Percentiles rank a stretch among this genome's conserved stretches.
Conservation (phyloP, 139 green algal species). For the Tetradesmus obliquus region DNA sequence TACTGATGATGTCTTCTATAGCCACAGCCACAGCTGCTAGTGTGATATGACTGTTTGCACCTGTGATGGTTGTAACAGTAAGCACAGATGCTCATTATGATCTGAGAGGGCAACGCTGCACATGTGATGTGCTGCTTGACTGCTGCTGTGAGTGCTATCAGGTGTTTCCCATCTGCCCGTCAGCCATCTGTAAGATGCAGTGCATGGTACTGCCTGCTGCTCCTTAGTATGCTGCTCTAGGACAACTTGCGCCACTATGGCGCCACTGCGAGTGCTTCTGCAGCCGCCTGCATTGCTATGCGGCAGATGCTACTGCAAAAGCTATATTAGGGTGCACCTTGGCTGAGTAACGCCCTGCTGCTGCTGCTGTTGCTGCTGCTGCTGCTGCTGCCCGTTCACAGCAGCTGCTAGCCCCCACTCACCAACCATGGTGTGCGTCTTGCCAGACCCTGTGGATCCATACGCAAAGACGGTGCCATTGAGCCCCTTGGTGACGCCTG, state of each 20-base stretch:
- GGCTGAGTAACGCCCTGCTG: neutral
- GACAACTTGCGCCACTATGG: neutral
- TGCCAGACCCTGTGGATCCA: conserved; percentile 66
- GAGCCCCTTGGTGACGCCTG: conserved; percentile 75
- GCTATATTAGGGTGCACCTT: neutral
- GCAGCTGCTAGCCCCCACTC: conserved; percentile 12
- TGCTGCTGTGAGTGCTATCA: neutral
- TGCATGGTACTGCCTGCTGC: too few species aligned
- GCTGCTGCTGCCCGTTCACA: neutral
- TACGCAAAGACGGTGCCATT: conserved; percentile 89
- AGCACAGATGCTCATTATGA: too few species aligned
- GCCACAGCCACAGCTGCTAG: too few species aligned
- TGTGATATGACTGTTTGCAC: too few species aligned
- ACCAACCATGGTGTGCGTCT: conserved; percentile 83
- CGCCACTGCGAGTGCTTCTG: neutral
- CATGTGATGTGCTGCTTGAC: neutral
- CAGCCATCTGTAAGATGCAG: too few species aligned
- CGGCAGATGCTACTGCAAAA: neutral
- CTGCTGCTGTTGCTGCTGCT: neutral
- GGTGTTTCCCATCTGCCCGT: neutral
- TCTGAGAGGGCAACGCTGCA: too few species aligned
- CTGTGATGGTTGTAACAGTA: too few species aligned
- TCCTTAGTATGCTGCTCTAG: neutral
- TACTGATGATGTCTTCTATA: neutral
- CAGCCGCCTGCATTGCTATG: neutral